Conservation (phyloP, 2,329 filamentous ascomycete genomes). For the Canariomyces notabilis region DNA sequence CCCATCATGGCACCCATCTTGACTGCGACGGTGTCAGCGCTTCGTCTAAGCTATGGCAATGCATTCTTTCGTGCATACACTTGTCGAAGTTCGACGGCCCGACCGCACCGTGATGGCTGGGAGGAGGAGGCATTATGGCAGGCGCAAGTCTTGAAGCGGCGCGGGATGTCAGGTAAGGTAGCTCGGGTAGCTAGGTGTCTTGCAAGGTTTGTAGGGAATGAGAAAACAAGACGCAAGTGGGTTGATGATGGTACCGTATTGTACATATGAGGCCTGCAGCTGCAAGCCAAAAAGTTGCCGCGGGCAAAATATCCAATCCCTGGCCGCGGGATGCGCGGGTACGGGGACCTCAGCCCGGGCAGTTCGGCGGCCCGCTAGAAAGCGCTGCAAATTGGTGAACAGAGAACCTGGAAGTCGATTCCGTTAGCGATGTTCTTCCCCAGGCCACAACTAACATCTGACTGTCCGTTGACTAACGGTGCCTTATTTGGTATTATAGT, state of each 20-base stretch:
- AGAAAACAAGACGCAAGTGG: too few relatives aligned
- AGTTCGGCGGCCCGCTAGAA: constrained; percentile 7
- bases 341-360: constrained; percentile 6
- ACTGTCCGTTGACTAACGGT: too few relatives aligned
- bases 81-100: constrained; percentile 53
- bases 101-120: constrained; percentile 26
- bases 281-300: constrained; percentile 9
- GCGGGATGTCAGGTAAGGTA: too few relatives aligned
- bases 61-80: constrained; percentile 34
- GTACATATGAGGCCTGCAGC: constrained; percentile 1
- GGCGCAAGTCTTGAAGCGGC: not conserved
- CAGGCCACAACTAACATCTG: too few relatives aligned
- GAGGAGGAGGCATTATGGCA: constrained; percentile 31
- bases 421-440: too few relatives aligned
- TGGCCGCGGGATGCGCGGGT: constrained; percentile 12
- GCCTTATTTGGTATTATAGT: too few relatives aligned
- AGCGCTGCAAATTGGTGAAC: not conserved
- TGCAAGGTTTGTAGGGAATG: too few relatives aligned
- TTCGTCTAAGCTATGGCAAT: not conserved
- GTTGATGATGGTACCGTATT: constrained; percentile 4
- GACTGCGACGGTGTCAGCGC: constrained; percentile 49
- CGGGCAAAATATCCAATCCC: constrained; percentile 12
- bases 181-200: too few relatives aligned
- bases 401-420: too few relatives aligned
- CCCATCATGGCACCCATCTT: constrained; percentile 99